Conservation (phyloP, 2,329 filamentous ascomycete species). For the Metarhizium rileyi region DNA sequence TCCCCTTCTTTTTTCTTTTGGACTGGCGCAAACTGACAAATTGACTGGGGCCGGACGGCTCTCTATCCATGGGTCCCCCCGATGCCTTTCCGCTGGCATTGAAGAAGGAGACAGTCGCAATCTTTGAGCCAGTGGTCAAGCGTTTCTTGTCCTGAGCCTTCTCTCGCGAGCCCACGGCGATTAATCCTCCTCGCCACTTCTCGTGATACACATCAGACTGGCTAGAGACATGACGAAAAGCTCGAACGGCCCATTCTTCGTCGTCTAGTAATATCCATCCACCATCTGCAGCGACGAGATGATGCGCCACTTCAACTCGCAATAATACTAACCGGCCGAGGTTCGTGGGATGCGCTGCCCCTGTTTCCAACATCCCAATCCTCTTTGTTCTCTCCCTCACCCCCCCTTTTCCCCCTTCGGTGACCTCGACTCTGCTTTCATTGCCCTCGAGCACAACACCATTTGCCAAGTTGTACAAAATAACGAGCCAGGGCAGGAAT, state of each 20-base stretch:
- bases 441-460: not conserved
- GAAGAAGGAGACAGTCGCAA: not conserved
- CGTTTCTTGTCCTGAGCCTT: not conserved
- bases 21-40: too few relatives aligned
- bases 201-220: not conserved
- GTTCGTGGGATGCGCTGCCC: slow-evolving; percentile 1
- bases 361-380: not conserved
- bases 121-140: not conserved
- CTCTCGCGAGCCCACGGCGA: not conserved
- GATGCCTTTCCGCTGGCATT: not conserved
- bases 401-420: not conserved
- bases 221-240: not conserved
- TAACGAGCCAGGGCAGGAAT: not conserved
- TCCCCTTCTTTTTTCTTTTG: slow-evolving; percentile 4
- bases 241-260: not conserved
- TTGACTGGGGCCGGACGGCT: too few relatives aligned
- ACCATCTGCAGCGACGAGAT: slow-evolving; percentile 3
- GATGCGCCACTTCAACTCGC: not conserved
- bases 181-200: not conserved
- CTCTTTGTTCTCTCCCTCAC: not conserved
- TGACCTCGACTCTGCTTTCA: not conserved
- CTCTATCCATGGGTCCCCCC: too few relatives aligned
- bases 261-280: not conserved
- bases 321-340: slow-evolving; percentile 1
- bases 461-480: not conserved